Evolutionary conservation across 2,329 filamentous ascomycete species (phyloP), one percentile per base, ranked within the genome.

Genomic region (Ascochyta fabae): DNA sequence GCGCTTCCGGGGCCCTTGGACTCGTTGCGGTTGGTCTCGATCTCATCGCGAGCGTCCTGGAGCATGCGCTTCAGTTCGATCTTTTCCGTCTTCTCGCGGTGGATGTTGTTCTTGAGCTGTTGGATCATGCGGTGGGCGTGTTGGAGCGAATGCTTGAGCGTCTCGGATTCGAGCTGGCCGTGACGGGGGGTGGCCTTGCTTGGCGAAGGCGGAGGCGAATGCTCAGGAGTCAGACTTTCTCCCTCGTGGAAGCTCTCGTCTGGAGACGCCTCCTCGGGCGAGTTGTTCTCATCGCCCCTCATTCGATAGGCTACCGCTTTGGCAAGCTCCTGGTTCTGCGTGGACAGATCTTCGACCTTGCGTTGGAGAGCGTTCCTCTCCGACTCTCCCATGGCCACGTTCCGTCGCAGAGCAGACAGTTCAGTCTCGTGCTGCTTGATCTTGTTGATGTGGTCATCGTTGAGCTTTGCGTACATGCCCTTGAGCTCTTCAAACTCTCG

Each of bases 81-180:
- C 81, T 97, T 99, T 76, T 99, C 95, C 0, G 94, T 97, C 86
- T 98, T 99, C 76, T 99, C 95, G 31, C 95, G 90, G 75, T 99
- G 94, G 42, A 98, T 90, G 68, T 93, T 96, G 74, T 90, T 92
- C 77, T 96, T 92, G 65, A 98, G 85, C 68, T 92, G 96, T 74
- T 98, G 94, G 56, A 99, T 97, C 78, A 96, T 97, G 54, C 94
- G 87, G 75, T 98, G 95, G 35, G 95, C 94, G 74, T 99, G 95
- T 64, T 92, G 89, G 26, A 98, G 83, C 24, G 94, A 97, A 49
- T 93, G 96, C 79, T 95, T 96, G 64, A 99, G 80, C 0, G 95
- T 99, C 78, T 99, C 95, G 0, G 92, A 89, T 76, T 99, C 95
- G n/a, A 99, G 84, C 77, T 92, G 88, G 34, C 91, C 88, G 75